Percentiles rank a stretch among this genome's conserved stretches.
Conservation (phyloP, 768 basidiomycete genomes). For the Lanmaoa rubissima region DNA sequence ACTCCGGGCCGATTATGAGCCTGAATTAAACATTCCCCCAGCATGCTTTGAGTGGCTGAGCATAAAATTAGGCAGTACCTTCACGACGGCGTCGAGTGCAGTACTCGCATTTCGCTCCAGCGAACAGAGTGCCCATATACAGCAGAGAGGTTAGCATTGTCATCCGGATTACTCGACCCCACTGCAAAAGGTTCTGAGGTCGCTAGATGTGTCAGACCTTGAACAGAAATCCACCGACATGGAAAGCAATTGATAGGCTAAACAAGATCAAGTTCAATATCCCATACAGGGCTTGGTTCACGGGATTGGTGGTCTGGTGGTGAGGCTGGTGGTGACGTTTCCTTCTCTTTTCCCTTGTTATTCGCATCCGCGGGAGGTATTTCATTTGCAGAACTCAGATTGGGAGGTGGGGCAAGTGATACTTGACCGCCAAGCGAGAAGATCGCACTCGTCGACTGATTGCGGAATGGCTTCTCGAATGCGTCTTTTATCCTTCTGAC, state of each 20-base stretch:
- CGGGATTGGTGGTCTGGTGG: constrained; percentile 27
- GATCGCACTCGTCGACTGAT: constrained; percentile 52
- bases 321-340: neutral
- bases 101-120: no score
- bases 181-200: neutral
- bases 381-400: neutral
- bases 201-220: no score
- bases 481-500: constrained; percentile 89
- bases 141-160: no score
- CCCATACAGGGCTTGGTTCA: constrained; percentile 64
- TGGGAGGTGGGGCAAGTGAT: neutral
- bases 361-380: neutral
- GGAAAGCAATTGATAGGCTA: constrained; percentile 20
- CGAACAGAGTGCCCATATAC: no score
- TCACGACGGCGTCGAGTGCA: no score
- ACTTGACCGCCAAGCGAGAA: constrained; percentile 33
- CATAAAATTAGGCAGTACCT: no score
- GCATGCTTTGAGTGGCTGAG: no score
- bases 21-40: no score
- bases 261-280: constrained; percentile 62
- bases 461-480: constrained; percentile 85
- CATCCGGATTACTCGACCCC: neutral
- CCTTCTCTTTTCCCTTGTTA: constrained; percentile 24
- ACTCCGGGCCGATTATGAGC: no score
- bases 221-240: neutral